Conservation (phyloP, 2,329 filamentous ascomycete genomes). For the Cercospora beticola region DNA sequence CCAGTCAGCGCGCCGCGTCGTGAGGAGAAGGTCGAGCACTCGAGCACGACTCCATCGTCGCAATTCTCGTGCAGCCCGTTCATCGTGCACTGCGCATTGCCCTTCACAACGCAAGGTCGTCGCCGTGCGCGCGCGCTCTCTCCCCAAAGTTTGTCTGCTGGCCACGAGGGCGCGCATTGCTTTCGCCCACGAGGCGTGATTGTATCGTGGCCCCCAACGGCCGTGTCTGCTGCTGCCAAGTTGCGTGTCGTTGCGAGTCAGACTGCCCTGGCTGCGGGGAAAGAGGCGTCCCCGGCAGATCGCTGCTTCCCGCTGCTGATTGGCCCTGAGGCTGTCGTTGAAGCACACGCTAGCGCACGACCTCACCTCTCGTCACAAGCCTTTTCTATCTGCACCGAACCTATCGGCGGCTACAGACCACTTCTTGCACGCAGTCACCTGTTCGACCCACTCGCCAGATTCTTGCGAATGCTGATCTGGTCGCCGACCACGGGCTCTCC, state of each 20-base stretch:
- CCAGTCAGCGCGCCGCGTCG: conserved; percentile 18
- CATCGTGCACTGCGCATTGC: not conserved
- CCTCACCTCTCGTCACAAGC: conserved; percentile 18
- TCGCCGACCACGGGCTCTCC: conserved; percentile 8
- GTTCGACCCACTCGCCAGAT: conserved; percentile 18
- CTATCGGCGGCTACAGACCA: conserved; percentile 23
- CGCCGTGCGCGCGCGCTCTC: not conserved
- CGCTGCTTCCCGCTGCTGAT: not conserved
- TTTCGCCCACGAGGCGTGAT: not conserved
- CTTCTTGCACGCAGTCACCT: conserved; percentile 21
- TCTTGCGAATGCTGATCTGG: conserved; percentile 16
- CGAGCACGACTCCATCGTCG: not conserved
- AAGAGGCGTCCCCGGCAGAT: not conserved
- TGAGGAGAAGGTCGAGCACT: not conserved
- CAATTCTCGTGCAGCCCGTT: not conserved
- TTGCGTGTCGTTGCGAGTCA: not conserved
- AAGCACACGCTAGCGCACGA: not conserved
- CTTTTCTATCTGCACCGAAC: conserved; percentile 15
- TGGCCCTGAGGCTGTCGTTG: not conserved
- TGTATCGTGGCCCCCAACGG: not conserved
- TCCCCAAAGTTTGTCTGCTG: not conserved
- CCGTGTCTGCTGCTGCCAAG: not conserved
- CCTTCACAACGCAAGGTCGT: not conserved
- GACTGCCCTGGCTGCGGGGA: not conserved
- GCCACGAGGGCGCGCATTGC: not conserved